Evolutionary conservation across 345 rosid genomes (phyloP), one percentile per base, ranked within the genome.

Genomic region (Linum usitatissimum): DNA sequence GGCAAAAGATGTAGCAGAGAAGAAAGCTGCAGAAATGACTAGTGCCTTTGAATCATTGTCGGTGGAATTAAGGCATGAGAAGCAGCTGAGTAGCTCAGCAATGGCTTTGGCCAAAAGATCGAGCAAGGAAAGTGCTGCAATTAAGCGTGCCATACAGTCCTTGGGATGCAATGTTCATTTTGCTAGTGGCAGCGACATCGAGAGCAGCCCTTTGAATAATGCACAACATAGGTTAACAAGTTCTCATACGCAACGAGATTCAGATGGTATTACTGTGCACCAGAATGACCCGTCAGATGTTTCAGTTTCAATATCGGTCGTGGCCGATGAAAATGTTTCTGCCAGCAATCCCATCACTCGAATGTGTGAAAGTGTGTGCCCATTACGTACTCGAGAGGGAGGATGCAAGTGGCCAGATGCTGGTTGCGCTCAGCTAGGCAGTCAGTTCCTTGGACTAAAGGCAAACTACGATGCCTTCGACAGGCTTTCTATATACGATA

Each of bases 371-470:
- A 69, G 77, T 54, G 55, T 86, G 72, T 90, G 98, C 63, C 95
- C 93, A 0, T 63, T 83, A 71, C 79, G 85, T 61, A 53, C 90
- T 34, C 77, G 76, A 21, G 89, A 90, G 56, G 91, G 90, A 73
- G 86, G 80, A 34, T 93, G 99, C 70, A 72, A 79, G 55, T 86
- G 99, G 97, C 97, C 99, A 2, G 96, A 90, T 59, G 92, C 89
- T 5, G 86, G 81, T 20, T 93, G 99, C 81, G 90, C 90, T 59
- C 96, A 83, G 69, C 69, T 79, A 10, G 73, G 87, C 67, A 84
- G 92, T 70, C 99, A 93, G 60, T 73, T 83, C 71, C 84, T 85
- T 5, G 99, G 97, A 36, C 69, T 93, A 49, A 90, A 78, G 73
- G 94, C 96, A 48, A 83, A 93, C 68, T 90, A 79, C 30, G 97